A percentile compares a stretch with the other conserved stretches of the same genome.
These are phyloP conservation scores for Penicillium bialowiezense DNA, from an alignment of 495 filamentous ascomycete species.

Conservation along the genomic window DNA sequence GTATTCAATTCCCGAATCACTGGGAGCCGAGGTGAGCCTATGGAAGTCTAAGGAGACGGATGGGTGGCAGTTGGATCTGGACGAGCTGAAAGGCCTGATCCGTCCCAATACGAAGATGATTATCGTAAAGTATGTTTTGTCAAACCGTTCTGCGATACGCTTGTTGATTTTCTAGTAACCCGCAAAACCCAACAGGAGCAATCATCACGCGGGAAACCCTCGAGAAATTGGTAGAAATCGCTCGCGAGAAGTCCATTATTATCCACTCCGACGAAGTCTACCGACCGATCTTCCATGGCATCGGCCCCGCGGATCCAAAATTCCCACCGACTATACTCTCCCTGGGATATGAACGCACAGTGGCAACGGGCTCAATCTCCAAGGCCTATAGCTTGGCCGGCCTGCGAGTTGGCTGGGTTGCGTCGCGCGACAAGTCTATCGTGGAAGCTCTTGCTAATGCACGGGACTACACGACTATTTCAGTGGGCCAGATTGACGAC, in stretches of 20 bases:
- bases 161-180: slow-evolving; percentile 58
- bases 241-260: slow-evolving; percentile 58
- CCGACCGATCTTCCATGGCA: slow-evolving; percentile 80
- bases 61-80: slow-evolving; percentile 64
- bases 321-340: slow-evolving; percentile 70
- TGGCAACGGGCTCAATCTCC: slow-evolving; percentile 78
- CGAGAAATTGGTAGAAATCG: slow-evolving; percentile 61
- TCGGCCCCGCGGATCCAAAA: slow-evolving; percentile 51
- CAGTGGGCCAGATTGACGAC: slow-evolving; percentile 80
- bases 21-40: slow-evolving; percentile 77
- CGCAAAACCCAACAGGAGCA: slow-evolving; percentile 84
- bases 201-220: slow-evolving; percentile 62
- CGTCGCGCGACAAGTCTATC: slow-evolving; percentile 59
- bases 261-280: slow-evolving; percentile 85
- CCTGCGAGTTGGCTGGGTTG: slow-evolving; percentile 81
- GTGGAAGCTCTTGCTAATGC: slow-evolving; percentile 63
- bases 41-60: slow-evolving; percentile 70
- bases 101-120: slow-evolving; percentile 74
- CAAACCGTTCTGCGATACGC: slow-evolving; percentile 6
- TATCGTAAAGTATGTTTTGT: slow-evolving; percentile 53
- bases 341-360: slow-evolving; percentile 64
- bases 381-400: slow-evolving; percentile 87
- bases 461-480: slow-evolving; percentile 84
- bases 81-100: slow-evolving; percentile 65
- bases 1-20: slow-evolving; percentile 69